These are phyloP conservation scores for Medicago ruthenica DNA, from an alignment of 306 rosid genomes.

Conservation along the genomic window DNA sequence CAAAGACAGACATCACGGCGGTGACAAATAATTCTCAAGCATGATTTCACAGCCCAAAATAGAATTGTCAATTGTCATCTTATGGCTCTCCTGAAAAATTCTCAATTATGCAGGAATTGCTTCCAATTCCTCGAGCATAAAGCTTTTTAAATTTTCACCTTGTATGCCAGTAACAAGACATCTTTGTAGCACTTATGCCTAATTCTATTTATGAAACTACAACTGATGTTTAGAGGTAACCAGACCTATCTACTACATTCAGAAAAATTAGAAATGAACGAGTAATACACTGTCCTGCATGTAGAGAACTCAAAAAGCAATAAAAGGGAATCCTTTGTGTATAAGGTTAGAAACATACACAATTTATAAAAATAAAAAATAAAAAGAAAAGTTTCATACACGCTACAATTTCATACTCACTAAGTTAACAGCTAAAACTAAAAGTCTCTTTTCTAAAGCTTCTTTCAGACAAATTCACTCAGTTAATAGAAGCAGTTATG, in stretches of 20 bases:
- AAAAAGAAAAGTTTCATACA: not conserved
- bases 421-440: not conserved
- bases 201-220: not conserved
- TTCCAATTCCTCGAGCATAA: not conserved
- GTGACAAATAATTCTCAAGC: not conserved
- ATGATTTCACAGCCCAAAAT: not conserved
- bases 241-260: constrained; percentile 12
- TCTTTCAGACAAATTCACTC: not conserved
- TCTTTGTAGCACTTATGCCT: not conserved
- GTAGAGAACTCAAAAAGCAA: not conserved
- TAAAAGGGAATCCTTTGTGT: not conserved
- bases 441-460: not conserved
- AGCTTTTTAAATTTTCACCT: not conserved
- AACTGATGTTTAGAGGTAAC: not conserved
- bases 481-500: constrained; percentile 3
- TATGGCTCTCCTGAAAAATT: not conserved
- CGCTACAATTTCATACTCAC: not conserved
- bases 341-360: not conserved
- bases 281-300: constrained; percentile 9
- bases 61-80: not conserved
- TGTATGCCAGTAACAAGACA: not conserved
- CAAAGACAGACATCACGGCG: too few relatives aligned
- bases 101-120: not conserved
- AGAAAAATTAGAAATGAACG: not conserved
- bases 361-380: not conserved